Evolutionary conservation across 2,329 filamentous ascomycete genomes (phyloP).

Genomic region (Hypoxylon sp.): DNA sequence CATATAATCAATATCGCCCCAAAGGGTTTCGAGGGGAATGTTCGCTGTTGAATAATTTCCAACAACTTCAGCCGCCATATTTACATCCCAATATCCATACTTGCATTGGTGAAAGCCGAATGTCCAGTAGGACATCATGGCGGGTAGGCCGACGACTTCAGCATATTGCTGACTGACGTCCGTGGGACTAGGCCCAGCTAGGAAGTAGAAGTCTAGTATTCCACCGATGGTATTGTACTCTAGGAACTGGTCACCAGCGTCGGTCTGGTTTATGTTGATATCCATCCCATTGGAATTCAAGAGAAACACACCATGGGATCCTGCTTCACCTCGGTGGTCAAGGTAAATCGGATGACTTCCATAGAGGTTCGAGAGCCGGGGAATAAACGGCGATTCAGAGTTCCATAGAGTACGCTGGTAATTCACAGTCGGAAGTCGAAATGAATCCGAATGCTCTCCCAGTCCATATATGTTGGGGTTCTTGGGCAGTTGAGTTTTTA

Average conservation of each 20-base stretch:
- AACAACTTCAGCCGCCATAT: slow-evolving; percentile 69
- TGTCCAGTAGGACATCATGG: slow-evolving; percentile 68
- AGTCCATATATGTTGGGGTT: slow-evolving; percentile 74
- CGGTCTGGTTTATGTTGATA: slow-evolving; percentile 59
- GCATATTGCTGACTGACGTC: slow-evolving; percentile 66
- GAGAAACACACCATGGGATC: slow-evolving; percentile 72
- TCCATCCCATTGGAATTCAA: slow-evolving; percentile 77
- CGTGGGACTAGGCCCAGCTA: slow-evolving; percentile 64
- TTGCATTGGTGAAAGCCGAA: slow-evolving; percentile 69
- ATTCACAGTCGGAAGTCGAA: slow-evolving; percentile 69
- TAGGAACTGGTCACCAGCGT: slow-evolving; percentile 70
- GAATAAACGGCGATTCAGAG: slow-evolving; percentile 67
- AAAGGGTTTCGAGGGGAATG: slow-evolving; percentile 72
- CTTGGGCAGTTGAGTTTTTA: slow-evolving; percentile 71
- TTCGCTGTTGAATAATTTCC: slow-evolving; percentile 69
- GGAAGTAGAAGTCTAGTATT: slow-evolving; percentile 72
- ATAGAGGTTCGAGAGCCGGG: slow-evolving; percentile 69
- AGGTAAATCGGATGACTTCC: slow-evolving; percentile 76
- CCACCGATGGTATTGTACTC: slow-evolving; percentile 79
- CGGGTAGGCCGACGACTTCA: slow-evolving; percentile 64
- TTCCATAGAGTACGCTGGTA: slow-evolving; percentile 74
- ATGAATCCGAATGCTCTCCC: slow-evolving; percentile 73
- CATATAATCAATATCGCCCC: slow-evolving; percentile 72
- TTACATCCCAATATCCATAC: slow-evolving; percentile 69
- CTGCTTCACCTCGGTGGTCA: slow-evolving; percentile 67